Base-by-base conservation (phyloP, 208 protist species). In the Wallacemonas rigidus region DNA sequence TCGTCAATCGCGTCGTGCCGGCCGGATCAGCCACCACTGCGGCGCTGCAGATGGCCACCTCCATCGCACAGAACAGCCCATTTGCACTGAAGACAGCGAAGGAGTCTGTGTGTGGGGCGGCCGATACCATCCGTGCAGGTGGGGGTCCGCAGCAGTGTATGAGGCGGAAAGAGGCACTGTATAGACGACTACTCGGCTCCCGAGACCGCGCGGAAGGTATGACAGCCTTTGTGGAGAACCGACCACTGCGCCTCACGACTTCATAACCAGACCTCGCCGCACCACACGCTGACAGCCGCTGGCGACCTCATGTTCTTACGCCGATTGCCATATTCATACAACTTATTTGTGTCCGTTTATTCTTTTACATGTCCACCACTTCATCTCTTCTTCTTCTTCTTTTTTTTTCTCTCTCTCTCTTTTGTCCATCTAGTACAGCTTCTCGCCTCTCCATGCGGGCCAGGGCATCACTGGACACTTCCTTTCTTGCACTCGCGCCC, bases 141-240 rank as follows among this genome's bases (percentile, higher is more conserved):
- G 9, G 57, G 36, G 57, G 51, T 38, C 57, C 36, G 11, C 17
- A 7, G 5, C 17, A 7, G 57, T 93, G 84, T 47, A 88, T 98
- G 86, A 51, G 44, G 35, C 64, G 87, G n/a, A 95, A 98, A 75
- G 67, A 81, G 51, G 64, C 60, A 35, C 87, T 88, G 71, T 98
- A 96, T 73, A 87, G 91, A n/a, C 76, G 83, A 40, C 86, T 98
- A 17, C 90, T 98, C 61, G 75, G 74, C 47, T 93, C 95, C 3
- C 76, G 95, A 69, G 96, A 98, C 69, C 87, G 96, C 67, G 56
- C 93, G 1, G 93, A 98, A 71, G 95, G 94, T 51, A 76, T 98
- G 3, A 77, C 74, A 14, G 93, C 96, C n/a, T 98, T 98, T 69
- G 85, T 81, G 12, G 93, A 98, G 79, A 97, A 97, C 61, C 86